Evolutionary conservation across 23 red algal genomes (phyloP).

Genomic region (Cyanidioschyzon merolae): DNA sequence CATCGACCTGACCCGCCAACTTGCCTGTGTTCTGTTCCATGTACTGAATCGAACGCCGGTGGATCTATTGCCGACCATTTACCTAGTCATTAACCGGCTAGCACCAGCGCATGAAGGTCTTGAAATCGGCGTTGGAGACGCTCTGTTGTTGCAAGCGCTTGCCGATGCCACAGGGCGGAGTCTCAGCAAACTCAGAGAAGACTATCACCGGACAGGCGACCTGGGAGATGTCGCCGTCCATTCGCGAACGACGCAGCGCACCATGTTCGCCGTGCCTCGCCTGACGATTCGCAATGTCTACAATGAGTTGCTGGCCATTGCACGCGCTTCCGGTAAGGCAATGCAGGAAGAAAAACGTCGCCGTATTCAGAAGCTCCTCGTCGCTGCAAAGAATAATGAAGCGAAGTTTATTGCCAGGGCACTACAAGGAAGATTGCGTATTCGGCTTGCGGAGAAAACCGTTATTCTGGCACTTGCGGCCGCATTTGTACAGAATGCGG

Average conservation of each 20-base stretch:
- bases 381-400: slow-evolving; percentile 50
- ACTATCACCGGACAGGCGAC: slow-evolving; percentile 50
- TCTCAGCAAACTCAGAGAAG: slow-evolving; percentile 36
- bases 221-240: slow-evolving; percentile 72
- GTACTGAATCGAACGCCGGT: slow-evolving; percentile 51
- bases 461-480: slow-evolving; percentile 64
- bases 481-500: slow-evolving; percentile 29
- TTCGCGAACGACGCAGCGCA: slow-evolving; percentile 59
- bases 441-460: slow-evolving; percentile 82
- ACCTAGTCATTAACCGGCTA: slow-evolving; percentile 63
- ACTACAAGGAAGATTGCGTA: slow-evolving; percentile 76
- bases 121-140: slow-evolving; percentile 80
- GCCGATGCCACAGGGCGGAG: slow-evolving; percentile 44
- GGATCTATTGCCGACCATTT: slow-evolving; percentile 64
- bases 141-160: slow-evolving; percentile 66
- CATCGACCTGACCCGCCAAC: slow-evolving; percentile 56
- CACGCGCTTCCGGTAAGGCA: slow-evolving; percentile 39
- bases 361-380: slow-evolving; percentile 52
- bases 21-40: slow-evolving; percentile 40
- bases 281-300: slow-evolving; percentile 65
- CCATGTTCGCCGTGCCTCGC: slow-evolving; percentile 62
- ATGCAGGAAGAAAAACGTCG: slow-evolving; percentile 36
- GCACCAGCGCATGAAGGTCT: slow-evolving; percentile 87
- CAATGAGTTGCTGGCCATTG: slow-evolving; percentile 46
- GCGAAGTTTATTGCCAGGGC: slow-evolving; percentile 76